These are phyloP conservation scores for Aegilops speltoides DNA, from an alignment of 176 grass and related monocot species.

Conservation along the genomic window DNA sequence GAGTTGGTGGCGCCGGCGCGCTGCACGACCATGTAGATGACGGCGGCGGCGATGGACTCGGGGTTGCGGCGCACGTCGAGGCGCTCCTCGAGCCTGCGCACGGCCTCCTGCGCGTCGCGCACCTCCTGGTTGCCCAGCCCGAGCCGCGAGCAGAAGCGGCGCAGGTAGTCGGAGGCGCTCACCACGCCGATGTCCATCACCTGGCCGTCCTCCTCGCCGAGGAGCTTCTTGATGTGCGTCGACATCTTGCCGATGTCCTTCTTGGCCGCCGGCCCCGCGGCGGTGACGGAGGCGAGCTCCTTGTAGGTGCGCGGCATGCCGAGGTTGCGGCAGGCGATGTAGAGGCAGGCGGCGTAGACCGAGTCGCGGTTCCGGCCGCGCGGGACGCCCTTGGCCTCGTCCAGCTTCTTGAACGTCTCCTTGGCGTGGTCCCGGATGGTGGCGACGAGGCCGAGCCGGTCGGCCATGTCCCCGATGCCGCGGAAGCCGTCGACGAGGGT, in stretches of 20 bases:
- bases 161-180: constrained; percentile 35
- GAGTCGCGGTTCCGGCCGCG: constrained; percentile 21
- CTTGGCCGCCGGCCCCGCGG: constrained; percentile 4
- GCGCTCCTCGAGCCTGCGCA: constrained; percentile 7
- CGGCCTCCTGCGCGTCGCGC: constrained; percentile 38
- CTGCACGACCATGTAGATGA: constrained; percentile 52
- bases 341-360: constrained; percentile 56
- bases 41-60: constrained; percentile 42
- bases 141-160: constrained; percentile 47
- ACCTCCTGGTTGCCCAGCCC: constrained; percentile 43
- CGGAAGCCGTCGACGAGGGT: constrained; percentile 23
- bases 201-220: constrained; percentile 32
- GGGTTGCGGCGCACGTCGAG: constrained; percentile 58
- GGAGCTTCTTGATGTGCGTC: constrained; percentile 33
- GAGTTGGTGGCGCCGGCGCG: constrained; percentile 18
- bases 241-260: constrained; percentile 49
- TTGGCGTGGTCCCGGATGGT: constrained; percentile 44
- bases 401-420: constrained; percentile 43
- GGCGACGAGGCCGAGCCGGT: constrained; percentile 41
- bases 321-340: constrained; percentile 52
- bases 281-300: constrained; percentile 42
- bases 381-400: constrained; percentile 21
- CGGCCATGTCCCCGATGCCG: constrained; percentile 48
- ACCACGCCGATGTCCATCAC: constrained; percentile 40
- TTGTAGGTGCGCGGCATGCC: constrained; percentile 54